phyloP scores from a whole-genome alignment of 164 flowering plant genomes.

The Macadamia integrifolia region DNA sequence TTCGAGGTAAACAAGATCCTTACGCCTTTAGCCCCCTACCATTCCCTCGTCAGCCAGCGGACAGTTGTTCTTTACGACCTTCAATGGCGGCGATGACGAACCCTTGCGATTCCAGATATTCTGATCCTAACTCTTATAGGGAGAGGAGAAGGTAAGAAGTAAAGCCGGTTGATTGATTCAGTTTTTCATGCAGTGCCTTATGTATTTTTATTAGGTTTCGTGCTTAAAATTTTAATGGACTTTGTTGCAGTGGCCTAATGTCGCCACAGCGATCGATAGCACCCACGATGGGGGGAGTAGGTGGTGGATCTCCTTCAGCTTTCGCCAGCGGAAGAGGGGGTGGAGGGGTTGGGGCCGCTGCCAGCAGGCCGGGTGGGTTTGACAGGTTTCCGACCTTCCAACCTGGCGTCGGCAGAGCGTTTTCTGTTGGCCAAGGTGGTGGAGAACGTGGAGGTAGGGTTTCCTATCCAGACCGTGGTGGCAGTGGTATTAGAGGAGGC shows the following conservation, averaged over 20 bases:
- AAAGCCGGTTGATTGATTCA: not conserved
- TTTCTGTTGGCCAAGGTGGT: constrained; percentile 29
- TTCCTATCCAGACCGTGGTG: constrained; percentile 9
- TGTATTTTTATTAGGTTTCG: too few species aligned
- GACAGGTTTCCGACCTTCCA: constrained; percentile 28
- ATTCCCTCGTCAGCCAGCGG: not conserved
- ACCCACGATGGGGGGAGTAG: constrained; percentile 18
- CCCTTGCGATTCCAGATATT: constrained; percentile 46
- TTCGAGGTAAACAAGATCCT: not conserved
- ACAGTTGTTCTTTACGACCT: not conserved
- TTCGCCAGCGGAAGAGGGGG: constrained; percentile 17
- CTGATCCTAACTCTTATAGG: constrained; percentile 70
- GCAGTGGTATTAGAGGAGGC: constrained; percentile 11
- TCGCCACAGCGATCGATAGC: constrained; percentile 24
- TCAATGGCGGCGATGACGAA: constrained; percentile 20
- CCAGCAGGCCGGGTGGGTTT: not conserved
- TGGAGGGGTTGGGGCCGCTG: constrained; percentile 9
- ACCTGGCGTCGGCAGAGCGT: constrained; percentile 31
- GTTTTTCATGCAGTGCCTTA: not conserved
- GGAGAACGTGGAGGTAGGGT: constrained; percentile 12
- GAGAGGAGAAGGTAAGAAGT: constrained; percentile 56
- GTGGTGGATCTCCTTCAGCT: constrained; percentile 18
- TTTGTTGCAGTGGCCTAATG: constrained; percentile 35
- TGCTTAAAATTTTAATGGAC: not conserved
- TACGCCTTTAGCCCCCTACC: too few species aligned